These are phyloP conservation scores for Sequoia sempervirens DNA, from an alignment of 75 land plant species.

Conservation along the genomic window DNA sequence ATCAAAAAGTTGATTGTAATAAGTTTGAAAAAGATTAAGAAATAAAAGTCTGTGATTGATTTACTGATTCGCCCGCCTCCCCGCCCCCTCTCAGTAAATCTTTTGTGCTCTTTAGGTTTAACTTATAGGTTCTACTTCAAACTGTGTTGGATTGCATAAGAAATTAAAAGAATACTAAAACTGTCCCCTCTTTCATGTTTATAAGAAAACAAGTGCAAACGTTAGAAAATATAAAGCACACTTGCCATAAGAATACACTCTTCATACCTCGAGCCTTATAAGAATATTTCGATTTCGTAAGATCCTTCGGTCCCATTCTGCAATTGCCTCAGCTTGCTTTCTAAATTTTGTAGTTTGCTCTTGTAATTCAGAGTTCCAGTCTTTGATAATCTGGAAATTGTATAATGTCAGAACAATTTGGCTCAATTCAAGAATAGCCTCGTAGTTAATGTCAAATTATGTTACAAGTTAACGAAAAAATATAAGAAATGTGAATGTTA, in stretches of 20 bases:
- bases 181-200: not conserved
- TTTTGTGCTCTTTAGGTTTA: too few species aligned
- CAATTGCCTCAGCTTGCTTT: conserved; percentile 84
- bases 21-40: too few species aligned
- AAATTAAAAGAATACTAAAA: not conserved
- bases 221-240: not conserved
- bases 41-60: too few species aligned
- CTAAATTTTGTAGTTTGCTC: conserved; percentile 88
- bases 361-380: conserved; percentile 93
- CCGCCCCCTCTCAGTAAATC: too few species aligned
- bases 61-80: too few species aligned
- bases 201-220: not conserved
- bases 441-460: not conserved
- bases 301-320: conserved; percentile 94
- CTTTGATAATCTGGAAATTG: conserved; percentile 74
- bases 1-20: too few species aligned
- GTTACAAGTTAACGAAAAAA: too few species aligned
- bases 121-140: not conserved
- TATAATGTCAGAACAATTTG: not conserved
- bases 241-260: not conserved
- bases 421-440: not conserved
- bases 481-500: too few species aligned
- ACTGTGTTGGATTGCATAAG: not conserved
- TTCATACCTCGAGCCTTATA: conserved; percentile 81
- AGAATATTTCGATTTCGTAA: conserved; percentile 85